Conservation (phyloP, 78 protist genomes). For the Pelomyxa schiedti region DNA sequence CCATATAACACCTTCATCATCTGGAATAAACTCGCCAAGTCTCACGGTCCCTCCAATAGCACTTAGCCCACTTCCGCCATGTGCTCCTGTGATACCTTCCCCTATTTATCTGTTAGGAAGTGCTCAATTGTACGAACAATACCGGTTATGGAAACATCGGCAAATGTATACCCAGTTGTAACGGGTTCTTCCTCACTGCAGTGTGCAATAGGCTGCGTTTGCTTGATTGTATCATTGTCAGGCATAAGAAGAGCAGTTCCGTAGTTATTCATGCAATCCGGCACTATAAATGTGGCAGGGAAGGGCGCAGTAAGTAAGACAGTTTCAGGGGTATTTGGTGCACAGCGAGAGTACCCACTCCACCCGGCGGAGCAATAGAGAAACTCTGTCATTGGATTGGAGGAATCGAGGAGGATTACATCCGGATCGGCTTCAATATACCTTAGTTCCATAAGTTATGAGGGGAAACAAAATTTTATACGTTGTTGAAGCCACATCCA, state of each 20-base stretch:
- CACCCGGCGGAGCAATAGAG: neutral
- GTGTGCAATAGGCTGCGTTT: neutral
- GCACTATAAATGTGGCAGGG: neutral
- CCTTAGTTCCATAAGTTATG: no score
- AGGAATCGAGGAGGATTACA: neutral
- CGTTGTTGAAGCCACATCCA: neutral
- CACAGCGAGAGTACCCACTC: neutral
- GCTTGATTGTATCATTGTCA: neutral
- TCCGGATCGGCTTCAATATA: neutral
- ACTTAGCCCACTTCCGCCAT: neutral
- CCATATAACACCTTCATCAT: neutral
- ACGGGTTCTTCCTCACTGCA: neutral
- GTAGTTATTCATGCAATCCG: neutral
- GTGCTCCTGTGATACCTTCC: neutral
- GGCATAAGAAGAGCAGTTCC: neutral
- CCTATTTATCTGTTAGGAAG: no score
- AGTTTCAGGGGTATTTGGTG: neutral
- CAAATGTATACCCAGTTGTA: neutral
- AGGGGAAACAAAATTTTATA: no score
- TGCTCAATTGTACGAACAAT: no score
- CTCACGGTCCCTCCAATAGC: neutral
- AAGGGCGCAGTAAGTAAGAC: neutral
- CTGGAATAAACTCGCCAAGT: neutral
- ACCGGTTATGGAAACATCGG: neutral
- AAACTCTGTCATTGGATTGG: neutral